phyloP scores from a whole-genome alignment of 2,329 filamentous ascomycete genomes.

The Aspergillus bombycis region DNA sequence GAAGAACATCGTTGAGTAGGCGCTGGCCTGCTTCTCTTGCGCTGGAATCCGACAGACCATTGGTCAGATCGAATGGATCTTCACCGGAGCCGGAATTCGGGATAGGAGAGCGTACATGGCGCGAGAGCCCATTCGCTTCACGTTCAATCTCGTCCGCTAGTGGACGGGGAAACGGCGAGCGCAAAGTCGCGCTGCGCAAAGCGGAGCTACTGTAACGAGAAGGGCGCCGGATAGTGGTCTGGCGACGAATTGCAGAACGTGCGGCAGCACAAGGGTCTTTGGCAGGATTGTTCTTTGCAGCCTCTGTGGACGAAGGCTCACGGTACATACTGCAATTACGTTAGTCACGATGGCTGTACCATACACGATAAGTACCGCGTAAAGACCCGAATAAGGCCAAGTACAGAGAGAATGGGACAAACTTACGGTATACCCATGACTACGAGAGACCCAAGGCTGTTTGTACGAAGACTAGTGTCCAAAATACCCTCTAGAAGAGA shows the following conservation, averaged over 20 bases:
- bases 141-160: conserved; percentile 36
- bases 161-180: conserved; percentile 35
- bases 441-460: conserved; percentile 7
- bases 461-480: not conserved
- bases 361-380: conserved; percentile 20
- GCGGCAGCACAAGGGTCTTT: conserved; percentile 59
- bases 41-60: conserved; percentile 23
- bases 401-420: conserved; percentile 14
- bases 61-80: conserved; percentile 33
- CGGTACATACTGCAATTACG: conserved; percentile 55
- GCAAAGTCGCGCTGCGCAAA: conserved; percentile 31
- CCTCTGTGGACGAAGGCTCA: conserved; percentile 53
- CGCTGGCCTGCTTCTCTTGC: conserved; percentile 39
- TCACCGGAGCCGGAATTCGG: conserved; percentile 30
- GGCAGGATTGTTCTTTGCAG: conserved; percentile 43
- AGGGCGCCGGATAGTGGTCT: conserved; percentile 41
- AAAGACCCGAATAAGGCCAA: conserved; percentile 7
- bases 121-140: conserved; percentile 26
- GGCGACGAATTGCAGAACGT: conserved; percentile 63
- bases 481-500: conserved; percentile 1
- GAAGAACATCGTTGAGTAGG: conserved; percentile 38
- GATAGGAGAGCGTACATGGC: conserved; percentile 30
- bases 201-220: conserved; percentile 31
- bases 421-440: conserved; percentile 50
- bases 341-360: conserved; percentile 24